Evolutionary conservation across 2,329 filamentous ascomycete species (phyloP).

Genomic region (Xylariaceae sp.): DNA sequence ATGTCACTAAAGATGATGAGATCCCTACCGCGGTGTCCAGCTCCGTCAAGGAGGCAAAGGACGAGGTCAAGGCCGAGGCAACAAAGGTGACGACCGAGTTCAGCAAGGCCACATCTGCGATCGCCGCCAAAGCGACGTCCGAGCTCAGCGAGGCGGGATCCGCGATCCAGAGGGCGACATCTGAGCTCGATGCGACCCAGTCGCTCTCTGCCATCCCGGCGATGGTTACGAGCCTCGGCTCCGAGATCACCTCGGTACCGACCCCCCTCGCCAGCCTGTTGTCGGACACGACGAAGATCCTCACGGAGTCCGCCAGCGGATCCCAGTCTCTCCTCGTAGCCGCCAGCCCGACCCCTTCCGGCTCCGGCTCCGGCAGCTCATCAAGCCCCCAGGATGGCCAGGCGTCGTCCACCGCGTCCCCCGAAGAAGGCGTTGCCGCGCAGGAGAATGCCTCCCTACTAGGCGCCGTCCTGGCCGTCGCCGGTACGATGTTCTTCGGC

Average conservation of each 20-base stretch:
- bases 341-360: conserved; percentile 22
- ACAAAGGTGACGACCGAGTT: neutral
- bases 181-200: neutral
- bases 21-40: no score
- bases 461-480: conserved; percentile 31
- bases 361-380: conserved; percentile 1
- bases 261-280: neutral
- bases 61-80: neutral
- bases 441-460: conserved; percentile 27
- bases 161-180: conserved; percentile 3
- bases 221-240: conserved; percentile 3
- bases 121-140: neutral
- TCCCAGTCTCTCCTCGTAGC: conserved; percentile 21
- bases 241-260: conserved; percentile 3
- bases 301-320: conserved; percentile 1
- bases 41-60: no score
- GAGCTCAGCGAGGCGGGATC: neutral
- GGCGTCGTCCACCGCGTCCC: conserved; percentile 1
- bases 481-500: conserved; percentile 28
- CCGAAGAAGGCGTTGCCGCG: conserved; percentile 5
- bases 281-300: conserved; percentile 12
- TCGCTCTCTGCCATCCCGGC: conserved; percentile 1
- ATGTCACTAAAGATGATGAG: no score
- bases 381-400: neutral
- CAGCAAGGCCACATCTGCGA: neutral